phyloP scores from a whole-genome alignment of 176 grass and related monocot genomes.

The Puya raimondii region DNA sequence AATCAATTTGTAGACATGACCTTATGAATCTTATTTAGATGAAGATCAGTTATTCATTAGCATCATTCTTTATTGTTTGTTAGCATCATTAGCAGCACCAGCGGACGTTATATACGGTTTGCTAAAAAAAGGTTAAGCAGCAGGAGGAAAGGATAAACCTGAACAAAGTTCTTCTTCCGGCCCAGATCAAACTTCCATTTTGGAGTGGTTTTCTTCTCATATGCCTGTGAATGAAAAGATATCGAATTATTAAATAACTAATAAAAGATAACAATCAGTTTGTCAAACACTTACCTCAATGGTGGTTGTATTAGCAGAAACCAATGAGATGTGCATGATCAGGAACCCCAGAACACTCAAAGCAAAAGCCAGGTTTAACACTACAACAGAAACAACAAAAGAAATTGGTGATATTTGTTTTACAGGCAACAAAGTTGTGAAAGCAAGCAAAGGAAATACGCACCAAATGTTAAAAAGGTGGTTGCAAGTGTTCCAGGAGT shows the following conservation, averaged over 20 bases:
- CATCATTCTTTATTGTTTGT: too few relatives aligned
- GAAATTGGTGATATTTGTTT: conserved; percentile 14
- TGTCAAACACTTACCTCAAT: conserved; percentile 56
- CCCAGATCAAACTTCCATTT: conserved; percentile 92
- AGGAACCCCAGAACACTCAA: conserved; percentile 91
- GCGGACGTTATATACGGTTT: not conserved
- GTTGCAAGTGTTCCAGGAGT: conserved; percentile 87
- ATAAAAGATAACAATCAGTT: conserved; percentile 2
- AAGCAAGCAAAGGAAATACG: conserved; percentile 13
- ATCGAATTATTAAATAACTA: conserved; percentile 17
- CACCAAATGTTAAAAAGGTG: conserved; percentile 92
- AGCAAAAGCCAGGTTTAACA: conserved; percentile 80
- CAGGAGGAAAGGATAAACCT: conserved; percentile 35
- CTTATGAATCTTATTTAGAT: too few relatives aligned
- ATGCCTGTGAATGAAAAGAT: conserved; percentile 44
- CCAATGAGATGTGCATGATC: conserved; percentile 90
- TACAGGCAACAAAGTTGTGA: not conserved
- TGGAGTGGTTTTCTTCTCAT: conserved; percentile 89
- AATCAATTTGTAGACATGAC: not conserved
- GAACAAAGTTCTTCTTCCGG: conserved; percentile 80
- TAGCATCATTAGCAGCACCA: not conserved
- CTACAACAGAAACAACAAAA: conserved; percentile 31
- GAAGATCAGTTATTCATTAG: too few relatives aligned
- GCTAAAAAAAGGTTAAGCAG: not conserved
- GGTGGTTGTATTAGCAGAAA: conserved; percentile 78